Evolutionary conservation across 1,284 basidiomycete genomes (phyloP), one percentile per base, ranked within the genome.

Genomic region (Pholiota adiposa): DNA sequence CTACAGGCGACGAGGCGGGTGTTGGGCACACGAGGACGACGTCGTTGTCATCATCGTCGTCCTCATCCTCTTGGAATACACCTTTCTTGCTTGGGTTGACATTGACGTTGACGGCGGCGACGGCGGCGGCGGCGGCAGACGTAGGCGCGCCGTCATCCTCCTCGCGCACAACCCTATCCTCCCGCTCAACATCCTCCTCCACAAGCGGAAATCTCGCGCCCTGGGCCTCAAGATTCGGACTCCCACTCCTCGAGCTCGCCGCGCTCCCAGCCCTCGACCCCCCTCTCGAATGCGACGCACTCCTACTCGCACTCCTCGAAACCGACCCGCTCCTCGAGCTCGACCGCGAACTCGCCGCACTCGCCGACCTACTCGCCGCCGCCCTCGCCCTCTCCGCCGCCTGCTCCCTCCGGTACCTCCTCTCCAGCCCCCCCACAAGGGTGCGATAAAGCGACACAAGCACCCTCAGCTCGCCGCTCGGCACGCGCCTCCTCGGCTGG

Each of bases 381-480:
- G 25, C 31, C 34, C 16, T 27, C 33, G 44, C 48, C 25, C 40
- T 23, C 34, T 48, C 23, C 6, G 38, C 14, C 2, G 51, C 56
- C 34, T 58, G 54, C 58, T 61, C 62, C 0, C 40, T 33, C 23
- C 56, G 40, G 21, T 64, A 53, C 34, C 63, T 21, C 43, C 50
- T 51, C 57, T 69, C 68, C 36, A 69, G 51, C 9, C 68, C 68
- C 23, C 54, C 59, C 12, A 66, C 61, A 21, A 69, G 52, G 1
- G 66, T 69, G 18, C 64, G 52, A 50, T 67, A 69, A 9, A 69
- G 61, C 34, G 59, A 62, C 16, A 66, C 27, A n/a, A 69, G 59
- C 5, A 67, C 49, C 19, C 58, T 53, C 31, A 69, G 58, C 50
- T 67, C 66, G 5, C 63, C 64, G 11, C 62, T 44, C 11, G 66